phyloP scores from a whole-genome alignment of 345 rosid species.

The Lumnitzera racemosa region DNA sequence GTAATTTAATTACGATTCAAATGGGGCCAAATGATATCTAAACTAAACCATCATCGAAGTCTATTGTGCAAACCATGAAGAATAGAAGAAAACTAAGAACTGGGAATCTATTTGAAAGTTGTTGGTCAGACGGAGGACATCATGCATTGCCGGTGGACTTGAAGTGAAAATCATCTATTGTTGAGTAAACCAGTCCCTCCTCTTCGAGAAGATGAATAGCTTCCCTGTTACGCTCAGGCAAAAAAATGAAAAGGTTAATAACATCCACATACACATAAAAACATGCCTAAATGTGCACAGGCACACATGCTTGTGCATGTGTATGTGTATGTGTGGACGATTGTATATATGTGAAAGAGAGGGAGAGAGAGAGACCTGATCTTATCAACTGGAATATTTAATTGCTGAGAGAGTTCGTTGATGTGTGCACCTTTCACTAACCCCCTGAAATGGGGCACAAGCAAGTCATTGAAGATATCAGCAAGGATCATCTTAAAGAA shows the following conservation, averaged over 20 bases:
- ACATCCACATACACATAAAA: no score
- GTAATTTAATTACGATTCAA: no score
- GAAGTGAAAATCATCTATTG: slow-evolving; percentile 55
- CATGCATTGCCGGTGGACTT: slow-evolving; percentile 60
- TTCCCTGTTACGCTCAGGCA: slow-evolving; percentile 44
- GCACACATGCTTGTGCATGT: background rate
- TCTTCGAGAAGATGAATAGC: slow-evolving; percentile 43
- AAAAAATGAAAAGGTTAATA: background rate
- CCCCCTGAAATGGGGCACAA: slow-evolving; percentile 24
- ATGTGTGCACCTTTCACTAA: slow-evolving; percentile 57
- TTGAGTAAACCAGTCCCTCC: slow-evolving; percentile 61
- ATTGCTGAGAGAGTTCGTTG: slow-evolving; percentile 45
- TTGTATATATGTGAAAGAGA: slow-evolving; percentile 6
- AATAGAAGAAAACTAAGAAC: background rate
- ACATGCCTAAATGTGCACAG: background rate
- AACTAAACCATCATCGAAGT: no score
- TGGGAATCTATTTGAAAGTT: background rate
- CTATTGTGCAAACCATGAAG: background rate
- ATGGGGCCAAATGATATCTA: no score
- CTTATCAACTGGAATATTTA: slow-evolving; percentile 40
- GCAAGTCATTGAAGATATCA: background rate
- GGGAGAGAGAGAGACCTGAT: slow-evolving; percentile 16
- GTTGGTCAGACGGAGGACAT: slow-evolving; percentile 3
- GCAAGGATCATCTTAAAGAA: no score
- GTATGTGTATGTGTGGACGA: background rate